A percentile compares a stretch with the other conserved stretches of the same genome.
Conservation (phyloP, 495 filamentous ascomycete genomes). For the Lentithecium fluviatile region DNA sequence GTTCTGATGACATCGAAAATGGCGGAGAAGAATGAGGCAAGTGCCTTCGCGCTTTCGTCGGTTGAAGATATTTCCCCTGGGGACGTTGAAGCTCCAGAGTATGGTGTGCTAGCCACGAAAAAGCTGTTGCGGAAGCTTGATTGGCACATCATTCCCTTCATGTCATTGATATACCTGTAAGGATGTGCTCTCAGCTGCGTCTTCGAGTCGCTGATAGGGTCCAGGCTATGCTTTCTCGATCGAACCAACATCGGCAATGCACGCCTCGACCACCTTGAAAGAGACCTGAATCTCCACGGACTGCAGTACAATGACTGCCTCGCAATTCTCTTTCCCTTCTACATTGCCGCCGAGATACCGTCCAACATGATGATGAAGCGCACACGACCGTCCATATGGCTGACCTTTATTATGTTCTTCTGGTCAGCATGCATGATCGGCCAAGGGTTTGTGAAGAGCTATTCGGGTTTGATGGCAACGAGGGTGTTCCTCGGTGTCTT, state of each 20-base stretch:
- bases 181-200: too few relatives aligned
- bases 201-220: too few relatives aligned
- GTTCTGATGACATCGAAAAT: too few relatives aligned
- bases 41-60: neutral
- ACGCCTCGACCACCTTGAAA: constrained; percentile 67
- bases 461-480: constrained; percentile 73
- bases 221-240: constrained; percentile 70
- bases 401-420: constrained; percentile 56
- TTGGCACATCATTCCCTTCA: constrained; percentile 52
- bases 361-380: constrained; percentile 86
- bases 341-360: constrained; percentile 79
- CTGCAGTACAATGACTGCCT: constrained; percentile 76
- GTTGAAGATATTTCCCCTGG: constrained; percentile 2
- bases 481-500: constrained; percentile 80
- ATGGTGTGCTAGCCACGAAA: constrained; percentile 41
- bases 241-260: constrained; percentile 70
- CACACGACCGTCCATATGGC: constrained; percentile 39
- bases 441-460: constrained; percentile 80
- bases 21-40: constrained; percentile 10
- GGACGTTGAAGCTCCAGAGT: constrained; percentile 12
- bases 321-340: constrained; percentile 89
- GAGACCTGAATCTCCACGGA: constrained; percentile 61
- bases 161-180: constrained; percentile 53
- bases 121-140: constrained; percentile 54
- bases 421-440: constrained; percentile 76